Base-by-base conservation (phyloP, 2,329 filamentous ascomycete species). In the Triangularia verruculosa region DNA sequence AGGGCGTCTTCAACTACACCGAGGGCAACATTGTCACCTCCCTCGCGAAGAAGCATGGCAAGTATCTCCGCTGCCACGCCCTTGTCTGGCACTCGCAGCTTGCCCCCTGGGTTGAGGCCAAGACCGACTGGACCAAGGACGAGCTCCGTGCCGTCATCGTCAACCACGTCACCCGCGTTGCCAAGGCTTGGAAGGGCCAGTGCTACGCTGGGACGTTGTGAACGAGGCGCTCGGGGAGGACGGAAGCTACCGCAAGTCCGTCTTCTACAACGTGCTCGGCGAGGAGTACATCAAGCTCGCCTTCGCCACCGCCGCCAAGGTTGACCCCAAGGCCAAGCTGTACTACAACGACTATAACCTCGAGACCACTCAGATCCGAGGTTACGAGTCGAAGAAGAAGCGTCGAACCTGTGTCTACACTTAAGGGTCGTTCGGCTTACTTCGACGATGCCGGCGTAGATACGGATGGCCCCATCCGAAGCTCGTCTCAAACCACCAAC, bases 291-390 rank as follows among this genome's bases (percentile, higher is more conserved):
- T 85, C 66, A 74, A 76, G 6, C 75, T 80, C 24, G 81, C 81
- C 2, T 84, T 85, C 73, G 64, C 71, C 2, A 76, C 79, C 2
- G 78, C 81, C 3, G 77, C 79, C 76, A 9, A 27, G n/a, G 75
- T 76, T 6, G 78, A 78, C 0, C 77, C 78, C 0, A 67, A 70
- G 3, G 77, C 79, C 2, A 82, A 80, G 67, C 74, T 85, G 1
- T 85, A 83, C 70, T 83, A 82, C 74, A 85, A 85, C 72, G 82
- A 73, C 72, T 85, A 83, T 75, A 81, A 79, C 68, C 79, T 83
- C 62, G 82, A 84, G 68, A 72, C 67, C 6, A 28, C 27, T 28
- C 9, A 28, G 27, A 28, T 28, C 27, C 27, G 27, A 28, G 27
- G 27, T 28, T 28, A 28, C 27, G 27, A 28, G 27, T 28, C 27